phyloP scores from a whole-genome alignment of 2,329 filamentous ascomycete species.

The Phaeosphaeria sp. region DNA sequence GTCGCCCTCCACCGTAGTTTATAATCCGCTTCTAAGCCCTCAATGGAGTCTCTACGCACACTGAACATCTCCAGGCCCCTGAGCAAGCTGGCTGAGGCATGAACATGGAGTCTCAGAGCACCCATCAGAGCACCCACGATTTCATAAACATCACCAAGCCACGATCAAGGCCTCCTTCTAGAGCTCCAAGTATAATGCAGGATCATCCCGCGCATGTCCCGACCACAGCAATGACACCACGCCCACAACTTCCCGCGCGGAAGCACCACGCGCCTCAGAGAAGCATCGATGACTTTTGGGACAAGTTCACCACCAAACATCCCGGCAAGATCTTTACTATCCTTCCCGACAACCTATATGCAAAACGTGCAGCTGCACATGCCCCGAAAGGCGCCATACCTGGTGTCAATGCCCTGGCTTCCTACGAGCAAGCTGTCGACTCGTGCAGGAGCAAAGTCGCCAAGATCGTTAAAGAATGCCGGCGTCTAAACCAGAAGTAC shows the following conservation, averaged over 20 bases:
- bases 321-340: constrained; percentile 76
- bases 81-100: constrained; percentile 22
- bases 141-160: constrained; percentile 45
- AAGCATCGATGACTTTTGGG: constrained; percentile 75
- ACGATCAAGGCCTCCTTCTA: constrained; percentile 44
- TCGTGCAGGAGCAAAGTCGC: constrained; percentile 69
- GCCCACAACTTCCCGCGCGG: constrained; percentile 42
- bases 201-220: constrained; percentile 23
- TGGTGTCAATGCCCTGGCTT: constrained; percentile 69
- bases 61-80: constrained; percentile 21
- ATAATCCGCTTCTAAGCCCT: constrained; percentile 32
- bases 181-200: constrained; percentile 45
- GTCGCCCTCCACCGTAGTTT: constrained; percentile 22
- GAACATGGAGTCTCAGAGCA: constrained; percentile 45
- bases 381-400: constrained; percentile 60
- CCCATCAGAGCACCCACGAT: constrained; percentile 45
- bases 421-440: constrained; percentile 74
- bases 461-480: constrained; percentile 68
- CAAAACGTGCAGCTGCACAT: constrained; percentile 64
- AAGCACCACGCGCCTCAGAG: constrained; percentile 68
- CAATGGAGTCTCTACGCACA: constrained; percentile 34
- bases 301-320: constrained; percentile 69
- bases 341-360: constrained; percentile 71
- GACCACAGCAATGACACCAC: constrained; percentile 9
- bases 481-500: constrained; percentile 83